phyloP scores from a whole-genome alignment of 129 eudicot species.

The Deinandra increscens region DNA sequence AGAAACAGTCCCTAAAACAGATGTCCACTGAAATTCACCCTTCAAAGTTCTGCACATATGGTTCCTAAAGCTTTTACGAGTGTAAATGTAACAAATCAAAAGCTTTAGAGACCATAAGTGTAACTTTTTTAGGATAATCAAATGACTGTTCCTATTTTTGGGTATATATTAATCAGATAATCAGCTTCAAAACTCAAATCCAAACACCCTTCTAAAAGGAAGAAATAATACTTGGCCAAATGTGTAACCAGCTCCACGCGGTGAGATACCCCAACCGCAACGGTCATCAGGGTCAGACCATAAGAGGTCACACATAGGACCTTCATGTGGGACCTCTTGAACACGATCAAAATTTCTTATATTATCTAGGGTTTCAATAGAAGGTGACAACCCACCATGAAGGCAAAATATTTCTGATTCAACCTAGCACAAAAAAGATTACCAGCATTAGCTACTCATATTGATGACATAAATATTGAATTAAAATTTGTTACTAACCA shows the following conservation, averaged over 20 bases:
- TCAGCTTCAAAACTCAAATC: too few species aligned
- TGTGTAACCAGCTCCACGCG: constrained; percentile 90
- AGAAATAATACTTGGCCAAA: constrained; percentile 67
- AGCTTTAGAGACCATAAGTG: neutral
- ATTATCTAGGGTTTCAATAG: constrained; percentile 79
- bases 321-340: constrained; percentile 95
- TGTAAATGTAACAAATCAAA: neutral
- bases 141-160: neutral
- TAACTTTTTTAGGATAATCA: neutral
- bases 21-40: neutral
- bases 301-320: constrained; percentile 89
- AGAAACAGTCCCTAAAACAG: neutral
- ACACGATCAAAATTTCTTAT: constrained; percentile 83
- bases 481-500: constrained; percentile 49
- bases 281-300: constrained; percentile 97
- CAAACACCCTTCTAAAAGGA: neutral
- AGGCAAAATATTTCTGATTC: constrained; percentile 89
- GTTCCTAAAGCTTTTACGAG: neutral
- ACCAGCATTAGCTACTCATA: neutral
- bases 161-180: too few species aligned
- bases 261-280: constrained; percentile 95
- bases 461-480: neutral
- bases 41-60: neutral
- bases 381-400: constrained; percentile 92
- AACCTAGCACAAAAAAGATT: constrained; percentile 37